Percentiles rank a stretch among this genome's conserved stretches.
Evolutionary conservation across 139 green algal genomes (phyloP).

Genomic region (Coccomyxa sp.): DNA sequence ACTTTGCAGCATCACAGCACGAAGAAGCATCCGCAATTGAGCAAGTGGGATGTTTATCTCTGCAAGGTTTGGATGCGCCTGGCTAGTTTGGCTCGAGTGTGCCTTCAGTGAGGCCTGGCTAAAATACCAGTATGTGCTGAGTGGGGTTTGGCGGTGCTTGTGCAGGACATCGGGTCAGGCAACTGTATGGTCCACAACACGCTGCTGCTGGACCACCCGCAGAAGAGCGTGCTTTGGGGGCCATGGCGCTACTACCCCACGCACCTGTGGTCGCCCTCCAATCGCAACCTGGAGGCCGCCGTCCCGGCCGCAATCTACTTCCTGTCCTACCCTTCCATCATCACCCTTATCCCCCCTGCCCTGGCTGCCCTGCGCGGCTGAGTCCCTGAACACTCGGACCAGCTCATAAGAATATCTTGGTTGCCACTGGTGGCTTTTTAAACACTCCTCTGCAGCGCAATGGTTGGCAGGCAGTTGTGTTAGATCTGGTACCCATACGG

Average conservation of each 20-base stretch:
- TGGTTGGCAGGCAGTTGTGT: too few species aligned
- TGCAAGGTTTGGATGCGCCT: too few species aligned
- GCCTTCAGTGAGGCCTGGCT: too few species aligned
- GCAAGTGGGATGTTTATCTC: too few species aligned
- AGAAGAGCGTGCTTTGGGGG: slow-evolving; percentile 70
- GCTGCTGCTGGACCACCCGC: slow-evolving; percentile 60
- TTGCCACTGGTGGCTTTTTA: too few species aligned
- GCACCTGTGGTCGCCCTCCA: slow-evolving; percentile 52
- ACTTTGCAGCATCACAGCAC: too few species aligned
- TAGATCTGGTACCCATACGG: too few species aligned
- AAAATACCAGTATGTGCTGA: neutral
- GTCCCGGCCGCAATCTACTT: slow-evolving; percentile 22
- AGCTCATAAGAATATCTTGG: too few species aligned
- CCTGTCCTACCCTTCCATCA: slow-evolving; percentile 6
- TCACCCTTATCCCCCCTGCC: neutral
- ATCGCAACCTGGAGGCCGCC: slow-evolving; percentile 40
- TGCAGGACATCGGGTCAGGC: slow-evolving; percentile 62
- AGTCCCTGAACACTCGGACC: neutral
- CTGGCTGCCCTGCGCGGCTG: neutral
- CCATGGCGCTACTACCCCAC: slow-evolving; percentile 57
- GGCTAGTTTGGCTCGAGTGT: too few species aligned
- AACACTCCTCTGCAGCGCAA: too few species aligned
- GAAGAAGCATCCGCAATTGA: too few species aligned
- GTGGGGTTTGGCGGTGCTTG: neutral
- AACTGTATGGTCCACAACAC: slow-evolving; percentile 81